Evolutionary conservation across 2,329 filamentous ascomycete genomes (phyloP).

Genomic region (Fusarium incarnatum): DNA sequence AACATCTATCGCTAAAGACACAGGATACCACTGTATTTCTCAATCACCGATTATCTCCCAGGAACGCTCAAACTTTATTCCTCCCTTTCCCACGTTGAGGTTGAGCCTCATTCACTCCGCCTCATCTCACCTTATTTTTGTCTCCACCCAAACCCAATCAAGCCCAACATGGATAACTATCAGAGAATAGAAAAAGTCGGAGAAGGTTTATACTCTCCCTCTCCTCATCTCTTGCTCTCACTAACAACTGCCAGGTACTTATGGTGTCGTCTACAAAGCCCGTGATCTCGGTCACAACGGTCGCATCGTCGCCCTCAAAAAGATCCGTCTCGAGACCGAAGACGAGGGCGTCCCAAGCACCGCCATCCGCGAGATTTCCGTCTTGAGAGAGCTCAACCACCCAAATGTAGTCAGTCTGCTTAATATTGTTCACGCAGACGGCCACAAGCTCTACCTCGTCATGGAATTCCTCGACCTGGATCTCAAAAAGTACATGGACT

Average conservation of each 20-base stretch:
- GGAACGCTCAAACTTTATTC: slow-evolving; percentile 10
- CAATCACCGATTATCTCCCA: not conserved
- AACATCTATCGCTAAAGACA: not conserved
- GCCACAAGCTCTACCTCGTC: slow-evolving; percentile 94
- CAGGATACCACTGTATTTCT: not conserved
- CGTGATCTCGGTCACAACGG: slow-evolving; percentile 83
- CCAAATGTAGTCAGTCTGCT: slow-evolving; percentile 87
- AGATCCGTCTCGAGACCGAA: slow-evolving; percentile 94
- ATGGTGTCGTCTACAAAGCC: slow-evolving; percentile 95
- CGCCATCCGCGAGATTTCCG: slow-evolving; percentile 92
- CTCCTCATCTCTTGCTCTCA: not conserved
- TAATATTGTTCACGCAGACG: slow-evolving; percentile 95
- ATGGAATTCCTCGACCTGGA: slow-evolving; percentile 93
- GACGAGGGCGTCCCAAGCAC: slow-evolving; percentile 94
- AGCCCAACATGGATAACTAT: slow-evolving; percentile 84
- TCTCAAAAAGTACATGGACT: slow-evolving; percentile 96
- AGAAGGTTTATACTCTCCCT: slow-evolving; percentile 71
- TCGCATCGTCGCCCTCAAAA: slow-evolving; percentile 92
- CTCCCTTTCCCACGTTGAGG: not conserved
- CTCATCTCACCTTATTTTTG: not conserved
- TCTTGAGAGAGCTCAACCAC: slow-evolving; percentile 94
- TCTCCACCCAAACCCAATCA: slow-evolving; percentile 8
- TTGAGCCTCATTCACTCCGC: slow-evolving; percentile 8
- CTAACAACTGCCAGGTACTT: slow-evolving; percentile 73
- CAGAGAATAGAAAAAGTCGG: slow-evolving; percentile 97